Evolutionary conservation across 768 basidiomycete genomes (phyloP).

Genomic region (Agaricus blazei): DNA sequence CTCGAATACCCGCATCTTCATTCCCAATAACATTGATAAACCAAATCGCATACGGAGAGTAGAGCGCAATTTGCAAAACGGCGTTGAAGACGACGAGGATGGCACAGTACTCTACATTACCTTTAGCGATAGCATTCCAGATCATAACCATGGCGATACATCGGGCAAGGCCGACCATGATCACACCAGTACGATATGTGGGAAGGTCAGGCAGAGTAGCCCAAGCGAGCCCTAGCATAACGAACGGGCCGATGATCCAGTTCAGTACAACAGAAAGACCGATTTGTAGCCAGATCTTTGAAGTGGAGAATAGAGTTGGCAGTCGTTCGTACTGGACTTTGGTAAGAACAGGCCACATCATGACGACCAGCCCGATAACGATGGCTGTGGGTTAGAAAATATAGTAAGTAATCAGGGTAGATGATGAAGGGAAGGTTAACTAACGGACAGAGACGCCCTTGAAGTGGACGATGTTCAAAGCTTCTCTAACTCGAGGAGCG

Average conservation of each 20-base stretch:
- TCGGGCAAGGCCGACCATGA: conserved; percentile 75
- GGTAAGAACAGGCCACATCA: conserved; percentile 84
- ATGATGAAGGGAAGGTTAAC: conserved; percentile 20
- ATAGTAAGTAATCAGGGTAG: neutral
- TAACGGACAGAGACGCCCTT: conserved; percentile 73
- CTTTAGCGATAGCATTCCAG: conserved; percentile 61
- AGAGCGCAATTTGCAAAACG: conserved; percentile 70
- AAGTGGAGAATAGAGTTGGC: conserved; percentile 47
- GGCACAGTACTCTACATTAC: neutral
- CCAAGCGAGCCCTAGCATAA: conserved; percentile 87
- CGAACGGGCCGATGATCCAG: conserved; percentile 76
- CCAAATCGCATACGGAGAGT: conserved; percentile 67
- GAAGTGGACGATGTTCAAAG: conserved; percentile 58
- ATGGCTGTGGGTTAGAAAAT: conserved; percentile 47
- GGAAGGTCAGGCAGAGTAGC: conserved; percentile 72
- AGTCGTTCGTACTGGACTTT: conserved; percentile 76
- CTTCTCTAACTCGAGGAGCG: conserved; percentile 50
- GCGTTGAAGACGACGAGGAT: conserved; percentile 72
- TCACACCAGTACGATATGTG: conserved; percentile 71
- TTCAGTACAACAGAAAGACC: conserved; percentile 64
- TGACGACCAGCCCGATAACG: conserved; percentile 73
- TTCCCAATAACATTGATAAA: conserved; percentile 68
- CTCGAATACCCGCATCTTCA: conserved; percentile 28
- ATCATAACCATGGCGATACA: conserved; percentile 78
- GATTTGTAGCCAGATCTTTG: conserved; percentile 62